Base-by-base conservation (phyloP, 352 stramenopile genomes). In the Lagenidium sp. region DNA sequence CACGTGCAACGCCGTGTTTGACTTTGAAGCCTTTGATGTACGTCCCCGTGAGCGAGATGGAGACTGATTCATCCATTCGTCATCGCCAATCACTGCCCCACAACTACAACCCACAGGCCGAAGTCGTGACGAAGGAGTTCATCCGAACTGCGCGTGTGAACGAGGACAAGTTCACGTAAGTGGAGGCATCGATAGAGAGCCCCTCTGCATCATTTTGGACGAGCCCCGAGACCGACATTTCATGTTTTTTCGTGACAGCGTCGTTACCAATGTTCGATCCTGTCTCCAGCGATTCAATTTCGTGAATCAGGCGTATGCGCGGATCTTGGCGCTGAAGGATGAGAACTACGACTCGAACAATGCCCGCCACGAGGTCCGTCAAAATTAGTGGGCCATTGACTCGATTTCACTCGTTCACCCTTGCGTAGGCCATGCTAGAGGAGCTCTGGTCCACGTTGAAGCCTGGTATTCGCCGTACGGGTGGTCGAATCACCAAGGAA, bases 401-500 rank as follows among this genome's bases (percentile, higher is more conserved):
- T 41, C 13, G 19, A 6, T 6, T 2, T 18, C 2, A 25, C 23
- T 21, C 19, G 29, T 15, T 16, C 4, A 38, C 28, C 19, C 7
- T 25, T 36, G 4, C 25, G n/a, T 19, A 83, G 65, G 67, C 59
- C 11, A 73, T 87, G 71, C 47, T 93, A n/a, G 81, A 93, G 51
- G 63, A 86, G 29, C 43, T 93, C 26, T 93, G 81, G 81, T 47
- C 44, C 16, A 83, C 80, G 20, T 57, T 91, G 30, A 93, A 93
- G 65, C 81, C 81, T 1, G 60, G 82, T 34, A 60, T 89, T 15
- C 81, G 81, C 47, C 78, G 81, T 40, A 56, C 62, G 26, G 76
- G 78, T 34, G 81, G 81, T 21, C 65, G 81, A 1, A 85, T 89
- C 44, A 93, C 81, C 2, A 93, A 91, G 52, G 81, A 93, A 32